A percentile compares a stretch with the other conserved stretches of the same genome.
Evolutionary conservation across 2,329 filamentous ascomycete species (phyloP).

Genomic region (Aspergillus pseudotamarii): DNA sequence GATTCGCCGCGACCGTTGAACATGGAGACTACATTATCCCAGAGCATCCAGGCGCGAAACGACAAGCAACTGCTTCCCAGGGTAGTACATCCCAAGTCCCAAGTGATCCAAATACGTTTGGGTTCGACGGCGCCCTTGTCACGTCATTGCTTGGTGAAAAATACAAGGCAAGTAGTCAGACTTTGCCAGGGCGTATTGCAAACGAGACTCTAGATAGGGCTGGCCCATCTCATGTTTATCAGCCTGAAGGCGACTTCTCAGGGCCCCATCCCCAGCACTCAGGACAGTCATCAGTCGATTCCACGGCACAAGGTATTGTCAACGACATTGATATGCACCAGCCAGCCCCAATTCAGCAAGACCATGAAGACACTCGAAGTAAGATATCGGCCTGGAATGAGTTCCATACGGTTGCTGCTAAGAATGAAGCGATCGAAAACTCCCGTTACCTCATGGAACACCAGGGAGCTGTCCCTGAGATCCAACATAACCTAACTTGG

Average conservation of each 20-base stretch:
- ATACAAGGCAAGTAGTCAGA: neutral
- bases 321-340: neutral
- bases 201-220: neutral
- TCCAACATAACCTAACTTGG: conserved; percentile 41
- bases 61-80: conserved; percentile 3
- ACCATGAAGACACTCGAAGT: conserved; percentile 9
- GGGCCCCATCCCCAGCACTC: neutral
- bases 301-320: neutral
- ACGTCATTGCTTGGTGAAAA: conserved; percentile 16
- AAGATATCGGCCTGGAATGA: conserved; percentile 43
- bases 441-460: conserved; percentile 30
- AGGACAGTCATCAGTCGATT: neutral
- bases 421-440: conserved; percentile 37
- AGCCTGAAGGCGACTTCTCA: neutral
- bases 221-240: neutral
- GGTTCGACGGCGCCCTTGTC: conserved; percentile 24
- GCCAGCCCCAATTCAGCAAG: neutral
- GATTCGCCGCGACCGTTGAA: conserved; percentile 69
- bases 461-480: conserved; percentile 19
- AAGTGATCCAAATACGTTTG: conserved; percentile 16
- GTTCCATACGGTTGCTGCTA: conserved; percentile 37
- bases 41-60: conserved; percentile 2
- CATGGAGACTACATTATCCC: conserved; percentile 42
- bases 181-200: neutral
- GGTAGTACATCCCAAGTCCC: neutral